A percentile compares a stretch with the other conserved stretches of the same genome.
Conservation (phyloP, 1,284 basidiomycete genomes). For the Trichosporon coremiiforme region DNA sequence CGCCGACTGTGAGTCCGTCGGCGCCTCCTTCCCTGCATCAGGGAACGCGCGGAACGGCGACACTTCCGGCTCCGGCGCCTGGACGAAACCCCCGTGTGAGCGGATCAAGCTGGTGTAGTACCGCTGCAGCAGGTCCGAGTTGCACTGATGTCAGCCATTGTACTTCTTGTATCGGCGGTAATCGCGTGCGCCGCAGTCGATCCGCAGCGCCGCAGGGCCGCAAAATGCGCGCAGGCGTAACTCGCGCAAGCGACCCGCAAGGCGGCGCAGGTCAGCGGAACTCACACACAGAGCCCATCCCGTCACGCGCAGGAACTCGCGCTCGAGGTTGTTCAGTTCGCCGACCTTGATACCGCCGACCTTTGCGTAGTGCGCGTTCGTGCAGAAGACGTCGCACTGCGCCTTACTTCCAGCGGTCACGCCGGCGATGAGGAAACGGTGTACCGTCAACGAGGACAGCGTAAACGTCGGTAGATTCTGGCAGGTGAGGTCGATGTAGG, state of each 20-base stretch:
- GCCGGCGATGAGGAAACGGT: constrained; percentile 89
- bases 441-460: constrained; percentile 88
- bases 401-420: constrained; percentile 86
- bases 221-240: background rate
- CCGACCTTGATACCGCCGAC: constrained; percentile 86
- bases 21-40: constrained; percentile 22
- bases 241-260: background rate
- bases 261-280: constrained; percentile 23
- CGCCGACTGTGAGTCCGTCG: constrained; percentile 14
- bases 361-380: constrained; percentile 86
- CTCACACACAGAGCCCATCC: constrained; percentile 91
- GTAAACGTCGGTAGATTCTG: constrained; percentile 80
- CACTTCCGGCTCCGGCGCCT: constrained; percentile 42
- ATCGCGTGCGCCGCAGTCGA: background rate
- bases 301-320: constrained; percentile 84
- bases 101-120: constrained; percentile 58
- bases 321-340: constrained; percentile 88
- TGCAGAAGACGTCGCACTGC: constrained; percentile 89
- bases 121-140: constrained; percentile 53
- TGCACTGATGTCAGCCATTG: constrained; percentile 45
- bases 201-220: background rate
- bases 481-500: constrained; percentile 94
- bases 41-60: constrained; percentile 52
- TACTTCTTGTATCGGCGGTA: background rate
- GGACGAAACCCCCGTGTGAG: constrained; percentile 52